Evolutionary conservation across 1,284 basidiomycete species (phyloP), one percentile per base, ranked within the genome.

Genomic region (Neolentinus lepideus): DNA sequence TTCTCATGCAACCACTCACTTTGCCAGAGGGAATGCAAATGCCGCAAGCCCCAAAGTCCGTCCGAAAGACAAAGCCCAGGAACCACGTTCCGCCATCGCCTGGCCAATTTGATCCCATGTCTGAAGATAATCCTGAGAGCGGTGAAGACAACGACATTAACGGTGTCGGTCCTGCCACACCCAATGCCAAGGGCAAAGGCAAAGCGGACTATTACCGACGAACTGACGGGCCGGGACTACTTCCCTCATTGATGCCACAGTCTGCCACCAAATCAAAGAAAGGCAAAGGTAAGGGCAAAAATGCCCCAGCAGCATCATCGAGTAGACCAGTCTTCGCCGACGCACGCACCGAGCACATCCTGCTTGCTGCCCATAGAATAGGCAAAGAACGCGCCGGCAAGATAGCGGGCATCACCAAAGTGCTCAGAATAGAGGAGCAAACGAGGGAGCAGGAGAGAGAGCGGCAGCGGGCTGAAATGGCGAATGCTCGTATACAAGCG

Each of bases 331-430:
- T 78, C 0, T 70, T 76, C 3, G 72, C 79, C 0, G 83, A 86
- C 59, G 84, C 84, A 1, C 75, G 81, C 19, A 70, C 78, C 0
- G 84, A 86, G 59, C 82, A 82, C 61, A 64, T 85, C 16, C 69
- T 87, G 2, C 70, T 82, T 16, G 84, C 83, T 0, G 79, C 82
- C 1, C 74, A 80, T 14, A 78, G 71, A 54, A 71, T 85, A 9
- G 84, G 83, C 2, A 73, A 77, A 14, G 71, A 78, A 57, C 75
- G 82, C 9, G 78, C 78, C 1, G 72, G 71, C 6, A 62, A 75
- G 1, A 62, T 80, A 1, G 72, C 77, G 2, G 79, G 79, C 11
- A 63, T 70, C 22, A 57, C 74, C 16, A 62, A 54, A 29, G 33
- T 31, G 19, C 26, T 35, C 2, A 21, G 56, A 61, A 43, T 55